These are phyloP conservation scores for Amauroascus verrucosus DNA, from an alignment of 2,329 filamentous ascomycete genomes.

Conservation along the genomic window DNA sequence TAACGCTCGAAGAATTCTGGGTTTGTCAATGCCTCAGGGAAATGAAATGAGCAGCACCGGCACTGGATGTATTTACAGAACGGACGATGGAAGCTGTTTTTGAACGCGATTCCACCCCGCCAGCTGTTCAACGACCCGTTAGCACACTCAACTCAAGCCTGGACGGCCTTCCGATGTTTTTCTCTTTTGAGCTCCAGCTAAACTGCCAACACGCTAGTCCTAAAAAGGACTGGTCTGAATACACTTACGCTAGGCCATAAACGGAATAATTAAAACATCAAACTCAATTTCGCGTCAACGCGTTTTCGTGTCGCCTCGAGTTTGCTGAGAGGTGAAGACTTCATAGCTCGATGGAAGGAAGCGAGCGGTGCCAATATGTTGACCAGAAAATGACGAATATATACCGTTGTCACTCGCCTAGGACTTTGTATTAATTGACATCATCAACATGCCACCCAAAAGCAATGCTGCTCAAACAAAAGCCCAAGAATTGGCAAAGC, in stretches of 20 bases:
- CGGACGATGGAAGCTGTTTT: too few relatives aligned
- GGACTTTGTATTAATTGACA: too few relatives aligned
- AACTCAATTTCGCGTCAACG: constrained; percentile 4
- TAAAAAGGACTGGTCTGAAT: not conserved
- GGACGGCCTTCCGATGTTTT: not conserved
- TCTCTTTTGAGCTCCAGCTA: not conserved
- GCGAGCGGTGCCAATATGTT: too few relatives aligned
- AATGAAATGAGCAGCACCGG: not conserved
- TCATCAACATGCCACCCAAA: constrained; percentile 21
- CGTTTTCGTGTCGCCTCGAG: not conserved
- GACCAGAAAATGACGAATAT: not conserved
- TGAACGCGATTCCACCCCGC: too few relatives aligned
- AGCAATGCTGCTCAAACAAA: constrained; percentile 14
- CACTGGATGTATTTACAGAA: not conserved
- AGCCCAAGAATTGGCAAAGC: constrained; percentile 32
- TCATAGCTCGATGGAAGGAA: not conserved
- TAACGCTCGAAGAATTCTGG: not conserved
- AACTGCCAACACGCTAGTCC: not conserved
- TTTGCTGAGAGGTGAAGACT: not conserved
- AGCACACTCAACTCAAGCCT: too few relatives aligned
- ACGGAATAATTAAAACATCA: constrained; percentile 2
- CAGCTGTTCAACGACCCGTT: too few relatives aligned
- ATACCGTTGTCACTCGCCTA: not conserved
- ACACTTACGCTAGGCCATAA: not conserved
- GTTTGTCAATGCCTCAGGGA: not conserved